Base-by-base conservation (phyloP, 73 alveolate genomes). In the Stentor coeruleus region DNA sequence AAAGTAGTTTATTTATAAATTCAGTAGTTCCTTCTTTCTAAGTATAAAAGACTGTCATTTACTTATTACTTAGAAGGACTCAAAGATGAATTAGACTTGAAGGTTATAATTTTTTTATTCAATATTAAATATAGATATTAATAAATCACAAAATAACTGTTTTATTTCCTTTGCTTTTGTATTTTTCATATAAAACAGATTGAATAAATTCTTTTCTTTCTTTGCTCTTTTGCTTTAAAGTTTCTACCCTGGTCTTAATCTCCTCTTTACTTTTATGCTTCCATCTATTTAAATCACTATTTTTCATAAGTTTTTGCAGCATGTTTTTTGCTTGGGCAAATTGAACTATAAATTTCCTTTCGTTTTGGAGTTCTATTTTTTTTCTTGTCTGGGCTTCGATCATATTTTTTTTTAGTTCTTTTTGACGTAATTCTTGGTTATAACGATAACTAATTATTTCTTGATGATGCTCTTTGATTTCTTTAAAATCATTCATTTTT, bases 281-380 rank as follows among this genome's bases (percentile, higher is more conserved):
- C 79, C 79, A 66, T 40, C 79, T 66, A 2, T 66, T 31, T 33
- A 66, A 26, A 66, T 66, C 79, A 31, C 79, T 66, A 20, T 66
- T 66, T 66, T 66, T 66, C 79, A 66, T 66, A 14, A 66, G 2
- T 33, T 66, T 66, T 2, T 66, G 79, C 37, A 66, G n/a, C 79
- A 66, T 66, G 37, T 66, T 66, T 66, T 66, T 66, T 26, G 79
- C 79, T 66, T 66, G 79, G 1, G 79, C 36, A 2, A 66, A 66
- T 11, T 66, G n/a, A 20, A 20, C 37, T 1, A 66, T 66, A 66
- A 66, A 66, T 0, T 26, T 31, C 39, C 79, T 66, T 2, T 66
- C 40, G n/a, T 66, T 31, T 28, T 66, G 26, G 15, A 31, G n/a
- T 37, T 26, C n/a, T 33, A 28, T 20, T 33, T 66, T 66, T 31